Evolutionary conservation across 768 basidiomycete species (phyloP), one percentile per base, ranked within the genome.

Genomic region (Lactarius evosmus): DNA sequence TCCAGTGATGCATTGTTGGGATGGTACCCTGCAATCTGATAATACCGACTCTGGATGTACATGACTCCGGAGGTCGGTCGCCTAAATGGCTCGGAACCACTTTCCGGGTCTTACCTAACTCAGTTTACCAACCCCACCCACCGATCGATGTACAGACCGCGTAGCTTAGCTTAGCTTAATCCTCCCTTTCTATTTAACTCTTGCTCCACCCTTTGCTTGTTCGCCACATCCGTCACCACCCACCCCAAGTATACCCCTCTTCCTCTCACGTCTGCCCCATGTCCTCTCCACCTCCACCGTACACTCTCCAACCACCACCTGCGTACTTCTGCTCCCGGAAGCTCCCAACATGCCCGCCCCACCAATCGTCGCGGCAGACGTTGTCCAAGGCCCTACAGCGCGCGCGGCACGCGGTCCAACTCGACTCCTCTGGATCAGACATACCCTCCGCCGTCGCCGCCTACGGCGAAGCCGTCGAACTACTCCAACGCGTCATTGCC

Each of bases 401-500:
- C 19, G 63, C 63, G 19, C 63, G 40, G n/a, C 63, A 33, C 17
- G 63, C 63, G 1, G 63, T 65, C 46, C 19, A 56, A 1, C 55
- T 61, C 38, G 63, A 65, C 32, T 14, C 25, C 17, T 3, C 58
- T 4, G 22, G n/a, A 11, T 33, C 49, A 27, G 54, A 65, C 38
- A 0, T 44, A 22, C 54, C 59, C 38, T 54, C 36, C 36, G 32
- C 59, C 6, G 33, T 65, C 25, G 49, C 36, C 1, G 55, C 53
- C 2, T 65, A 65, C 32, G 46, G 52, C 25, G 66, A 61, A 34
- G 56, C 56, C 17, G 72, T 75, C 16, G 75, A 74, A 41, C 66
- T 77, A 2, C 79, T 78, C 79, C 83, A 84, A 70, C 79, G 41
- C 44, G 74, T 71, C 33, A 69, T 74, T 27, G 38, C 46, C 7